Percentiles rank a stretch among this genome's conserved stretches.
These are phyloP conservation scores for Trichoderma sp. DNA, from an alignment of 2,329 filamentous ascomycete genomes.

Conservation along the genomic window DNA sequence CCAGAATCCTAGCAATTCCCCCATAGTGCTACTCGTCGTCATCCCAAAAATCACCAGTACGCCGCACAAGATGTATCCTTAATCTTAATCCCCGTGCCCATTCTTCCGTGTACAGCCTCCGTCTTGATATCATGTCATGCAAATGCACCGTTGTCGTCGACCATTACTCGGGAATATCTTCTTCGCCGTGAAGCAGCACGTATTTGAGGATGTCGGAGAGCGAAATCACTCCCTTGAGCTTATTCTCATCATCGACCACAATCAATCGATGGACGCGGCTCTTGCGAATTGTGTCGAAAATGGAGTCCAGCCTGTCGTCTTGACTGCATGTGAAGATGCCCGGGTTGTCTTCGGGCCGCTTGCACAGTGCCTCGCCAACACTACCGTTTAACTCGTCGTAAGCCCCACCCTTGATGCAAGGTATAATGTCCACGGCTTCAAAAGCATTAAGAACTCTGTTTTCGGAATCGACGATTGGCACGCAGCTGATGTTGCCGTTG, in stretches of 20 bases:
- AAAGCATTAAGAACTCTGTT: slow-evolving; percentile 88
- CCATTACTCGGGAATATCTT: slow-evolving; percentile 39
- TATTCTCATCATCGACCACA: slow-evolving; percentile 86
- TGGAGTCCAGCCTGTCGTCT: slow-evolving; percentile 88
- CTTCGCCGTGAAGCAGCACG: slow-evolving; percentile 78
- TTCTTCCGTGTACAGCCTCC: not conserved
- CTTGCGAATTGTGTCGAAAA: slow-evolving; percentile 95
- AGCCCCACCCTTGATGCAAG: slow-evolving; percentile 87
- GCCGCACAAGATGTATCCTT: slow-evolving; percentile 18
- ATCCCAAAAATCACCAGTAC: slow-evolving; percentile 19
- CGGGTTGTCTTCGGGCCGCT: slow-evolving; percentile 84
- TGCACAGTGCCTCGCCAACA: slow-evolving; percentile 86
- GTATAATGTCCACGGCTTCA: slow-evolving; percentile 95
- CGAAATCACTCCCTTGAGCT: slow-evolving; percentile 85
- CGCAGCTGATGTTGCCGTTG: slow-evolving; percentile 87
- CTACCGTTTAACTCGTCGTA: slow-evolving; percentile 88
- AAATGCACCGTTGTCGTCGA: not conserved
- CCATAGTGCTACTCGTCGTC: not conserved
- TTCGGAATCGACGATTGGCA: slow-evolving; percentile 85
- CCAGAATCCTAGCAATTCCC: slow-evolving; percentile 17
- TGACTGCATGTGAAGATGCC: slow-evolving; percentile 96
- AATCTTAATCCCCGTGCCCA: not conserved
- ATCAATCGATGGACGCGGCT: slow-evolving; percentile 91
- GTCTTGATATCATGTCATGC: not conserved
- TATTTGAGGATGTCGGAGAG: slow-evolving; percentile 97